Percentiles rank a stretch among this genome's conserved stretches.
Conservation (phyloP, 441 rosid species). For the Pelargonium cotyledonis region DNA sequence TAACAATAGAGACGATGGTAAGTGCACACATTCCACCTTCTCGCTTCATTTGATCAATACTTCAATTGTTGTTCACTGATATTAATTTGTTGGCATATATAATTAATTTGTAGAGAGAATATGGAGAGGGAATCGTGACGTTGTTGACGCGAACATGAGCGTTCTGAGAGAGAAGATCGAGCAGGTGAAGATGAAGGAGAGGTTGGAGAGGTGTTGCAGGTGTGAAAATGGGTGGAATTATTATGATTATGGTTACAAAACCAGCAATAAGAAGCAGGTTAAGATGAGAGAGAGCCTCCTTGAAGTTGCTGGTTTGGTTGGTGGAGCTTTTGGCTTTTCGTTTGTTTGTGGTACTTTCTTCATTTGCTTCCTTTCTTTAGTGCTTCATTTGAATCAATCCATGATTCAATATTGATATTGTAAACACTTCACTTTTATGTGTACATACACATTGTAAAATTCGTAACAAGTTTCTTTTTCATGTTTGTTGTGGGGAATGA, state of each 20-base stretch:
- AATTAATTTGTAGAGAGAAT: slow-evolving; percentile 20
- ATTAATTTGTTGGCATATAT: neutral
- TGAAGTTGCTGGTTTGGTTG: slow-evolving; percentile 26
- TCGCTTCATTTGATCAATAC: no score
- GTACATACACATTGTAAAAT: no score
- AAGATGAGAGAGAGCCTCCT: slow-evolving; percentile 12
- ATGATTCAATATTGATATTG: no score
- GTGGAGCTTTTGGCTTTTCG: slow-evolving; percentile 27
- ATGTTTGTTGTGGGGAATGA: no score
- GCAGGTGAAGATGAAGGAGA: slow-evolving; percentile 34
- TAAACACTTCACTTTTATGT: no score
- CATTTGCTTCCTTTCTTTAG: slow-evolving; percentile 31
- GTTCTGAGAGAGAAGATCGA: slow-evolving; percentile 36
- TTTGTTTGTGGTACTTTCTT: slow-evolving; percentile 24
- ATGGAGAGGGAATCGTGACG: slow-evolving; percentile 10
- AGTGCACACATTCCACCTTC: neutral
- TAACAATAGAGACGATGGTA: neutral
- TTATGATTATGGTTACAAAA: slow-evolving; percentile 23
- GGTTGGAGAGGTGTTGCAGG: slow-evolving; percentile 38
- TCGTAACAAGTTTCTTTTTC: no score
- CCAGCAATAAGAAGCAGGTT: neutral
- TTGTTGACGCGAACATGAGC: slow-evolving; percentile 32
- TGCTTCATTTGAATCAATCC: slow-evolving; percentile 6
- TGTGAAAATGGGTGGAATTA: slow-evolving; percentile 35
- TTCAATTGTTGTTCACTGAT: neutral